Evolutionary conservation across 2,329 filamentous ascomycete species (phyloP).

Genomic region (Phoma sp.): DNA sequence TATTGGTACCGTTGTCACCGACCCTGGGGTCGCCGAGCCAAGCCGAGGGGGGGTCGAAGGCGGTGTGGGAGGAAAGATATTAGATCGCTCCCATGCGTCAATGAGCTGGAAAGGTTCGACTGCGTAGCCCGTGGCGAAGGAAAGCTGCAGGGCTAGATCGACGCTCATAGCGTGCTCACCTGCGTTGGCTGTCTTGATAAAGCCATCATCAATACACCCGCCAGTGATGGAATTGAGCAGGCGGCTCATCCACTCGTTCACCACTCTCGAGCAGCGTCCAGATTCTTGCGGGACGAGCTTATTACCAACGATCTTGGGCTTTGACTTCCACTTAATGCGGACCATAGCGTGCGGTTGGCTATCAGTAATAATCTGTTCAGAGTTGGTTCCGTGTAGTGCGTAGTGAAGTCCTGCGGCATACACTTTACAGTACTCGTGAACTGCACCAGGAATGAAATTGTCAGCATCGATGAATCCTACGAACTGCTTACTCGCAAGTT

Average conservation of each 20-base stretch:
- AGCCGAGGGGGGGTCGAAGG: neutral
- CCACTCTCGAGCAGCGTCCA: constrained; percentile 22
- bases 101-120: constrained; percentile 26
- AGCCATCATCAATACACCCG: neutral
- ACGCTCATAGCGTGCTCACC: constrained; percentile 26
- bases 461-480: constrained; percentile 28
- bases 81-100: constrained; percentile 16
- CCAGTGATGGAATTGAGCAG: constrained; percentile 1
- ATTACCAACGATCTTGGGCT: constrained; percentile 19
- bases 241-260: constrained; percentile 24
- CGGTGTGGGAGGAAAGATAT: neutral
- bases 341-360: constrained; percentile 18
- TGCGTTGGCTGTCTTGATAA: constrained; percentile 22
- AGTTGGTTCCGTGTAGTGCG: neutral
- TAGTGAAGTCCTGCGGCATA: constrained; percentile 23
- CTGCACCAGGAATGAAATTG: constrained; percentile 22
- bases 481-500: constrained; percentile 12
- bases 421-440: constrained; percentile 28
- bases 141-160: constrained; percentile 18
- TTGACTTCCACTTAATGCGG: constrained; percentile 28
- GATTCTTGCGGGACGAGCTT: constrained; percentile 15
- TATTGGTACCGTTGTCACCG: neutral
- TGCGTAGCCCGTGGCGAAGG: constrained; percentile 24
- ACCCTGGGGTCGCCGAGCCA: neutral
- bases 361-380: neutral